Evolutionary conservation across 1,284 basidiomycete species (phyloP), one percentile per base, ranked within the genome.

Genomic region (Exobasidium rhododendri): DNA sequence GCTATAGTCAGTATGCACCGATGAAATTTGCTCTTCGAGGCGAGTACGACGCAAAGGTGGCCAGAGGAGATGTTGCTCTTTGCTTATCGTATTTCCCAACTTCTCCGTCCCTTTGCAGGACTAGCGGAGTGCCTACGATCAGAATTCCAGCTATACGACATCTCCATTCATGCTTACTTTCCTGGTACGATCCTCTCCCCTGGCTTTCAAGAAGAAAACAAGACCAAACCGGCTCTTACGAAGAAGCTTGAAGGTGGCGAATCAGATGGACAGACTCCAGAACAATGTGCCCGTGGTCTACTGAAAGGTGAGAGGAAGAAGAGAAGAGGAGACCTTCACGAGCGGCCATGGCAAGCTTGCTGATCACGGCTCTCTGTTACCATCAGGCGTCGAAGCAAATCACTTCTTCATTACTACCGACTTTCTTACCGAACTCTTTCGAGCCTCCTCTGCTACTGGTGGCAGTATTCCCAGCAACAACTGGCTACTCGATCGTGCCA

Each of bases 1-100:
- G 94, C 0, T 97, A 90, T 73, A 84, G 89, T 2, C 85, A 88
- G 1, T 97, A 98, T 79, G 83, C 90, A 1, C 92, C 94, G 0
- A 89, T 87, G 53, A 97, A 97, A 80, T 88, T 89, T 71, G 94
- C 94, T 10, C 81, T 97, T 14, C 83, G 92, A 82, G 93, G 92
- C 24, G 35, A 17, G 35, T 40, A n/a, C n/a, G n/a, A n/a, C n/a
- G n/a, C n/a, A n/a, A n/a, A n/a, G n/a, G n/a, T n/a, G n/a, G n/a
- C n/a, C n/a, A n/a, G n/a, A n/a, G n/a, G n/a, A 26, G 13, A 58
- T 22, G 14, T 28, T 17, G 4, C n/a, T 49, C 26, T 7, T 26
- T 31, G 14, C n/a, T 40, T 11, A 28, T 59, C n/a, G 24, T 4
- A 14, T 17, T 14, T n/a, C 51, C 20, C 47, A 11, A 91, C 89